Evolutionary conservation across 768 basidiomycete genomes (phyloP).

Genomic region (Phanerochaete sordida): DNA sequence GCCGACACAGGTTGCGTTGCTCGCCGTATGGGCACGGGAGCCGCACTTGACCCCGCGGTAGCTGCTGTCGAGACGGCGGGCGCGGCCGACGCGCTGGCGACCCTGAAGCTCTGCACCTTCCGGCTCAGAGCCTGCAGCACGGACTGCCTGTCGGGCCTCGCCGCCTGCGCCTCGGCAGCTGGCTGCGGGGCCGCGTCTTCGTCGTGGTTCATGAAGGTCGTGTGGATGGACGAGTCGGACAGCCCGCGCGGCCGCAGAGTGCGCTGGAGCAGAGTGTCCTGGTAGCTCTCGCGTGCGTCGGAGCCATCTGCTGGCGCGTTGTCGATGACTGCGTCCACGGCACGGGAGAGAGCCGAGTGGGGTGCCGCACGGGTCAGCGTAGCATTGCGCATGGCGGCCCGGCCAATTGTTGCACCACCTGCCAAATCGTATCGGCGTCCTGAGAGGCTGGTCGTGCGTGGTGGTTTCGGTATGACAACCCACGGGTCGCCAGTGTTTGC

Average conservation of each 20-base stretch:
- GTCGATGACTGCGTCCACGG: slow-evolving; percentile 80
- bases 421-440: slow-evolving; percentile 5
- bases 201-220: slow-evolving; percentile 67
- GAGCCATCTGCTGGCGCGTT: slow-evolving; percentile 35
- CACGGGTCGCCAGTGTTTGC: slow-evolving; percentile 57
- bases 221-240: slow-evolving; percentile 90
- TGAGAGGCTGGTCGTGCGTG: slow-evolving; percentile 3
- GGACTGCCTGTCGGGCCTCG: slow-evolving; percentile 21
- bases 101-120: slow-evolving; percentile 28
- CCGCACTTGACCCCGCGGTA: neutral
- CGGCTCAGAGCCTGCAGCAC: slow-evolving; percentile 31
- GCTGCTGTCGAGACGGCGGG: neutral
- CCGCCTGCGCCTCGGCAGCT: neutral
- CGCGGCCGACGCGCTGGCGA: slow-evolving; percentile 8
- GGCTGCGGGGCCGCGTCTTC: neutral
- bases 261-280: slow-evolving; percentile 53
- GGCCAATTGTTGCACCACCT: slow-evolving; percentile 19
- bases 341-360: slow-evolving; percentile 48
- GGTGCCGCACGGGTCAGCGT: slow-evolving; percentile 9
- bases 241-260: slow-evolving; percentile 76
- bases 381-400: slow-evolving; percentile 20
- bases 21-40: neutral
- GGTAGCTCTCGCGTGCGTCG: slow-evolving; percentile 31
- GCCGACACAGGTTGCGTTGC: neutral
- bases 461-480: slow-evolving; percentile 55